These are phyloP conservation scores for Talaromyces sp. DNA, from an alignment of 2,329 filamentous ascomycete genomes.

Conservation along the genomic window DNA sequence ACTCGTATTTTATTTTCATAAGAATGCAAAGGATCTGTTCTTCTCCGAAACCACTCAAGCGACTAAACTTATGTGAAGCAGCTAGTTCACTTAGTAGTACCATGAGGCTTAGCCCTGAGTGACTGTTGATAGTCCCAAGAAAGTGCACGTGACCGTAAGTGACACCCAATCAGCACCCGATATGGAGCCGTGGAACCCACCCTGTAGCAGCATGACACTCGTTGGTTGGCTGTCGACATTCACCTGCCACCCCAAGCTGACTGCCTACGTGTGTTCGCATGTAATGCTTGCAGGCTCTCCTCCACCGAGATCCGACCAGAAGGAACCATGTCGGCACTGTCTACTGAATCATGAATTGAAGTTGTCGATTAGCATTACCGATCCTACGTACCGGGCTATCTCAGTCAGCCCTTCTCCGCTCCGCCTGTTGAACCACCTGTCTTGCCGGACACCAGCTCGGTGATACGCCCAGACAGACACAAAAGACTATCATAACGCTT, in stretches of 20 bases:
- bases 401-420: not conserved
- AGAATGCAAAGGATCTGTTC: not conserved
- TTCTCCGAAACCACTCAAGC: not conserved
- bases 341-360: not conserved
- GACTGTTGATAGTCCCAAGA: not conserved
- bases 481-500: not conserved
- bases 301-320: not conserved
- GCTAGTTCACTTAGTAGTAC: not conserved
- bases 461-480: not conserved
- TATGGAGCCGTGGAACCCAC: not conserved
- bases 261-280: conserved; percentile 7
- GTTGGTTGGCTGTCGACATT: not conserved
- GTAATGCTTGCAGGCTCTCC: not conserved
- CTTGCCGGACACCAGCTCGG: not conserved
- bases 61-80: not conserved
- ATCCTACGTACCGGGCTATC: not conserved
- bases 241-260: not conserved
- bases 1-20: not conserved
- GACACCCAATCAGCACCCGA: not conserved
- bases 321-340: not conserved
- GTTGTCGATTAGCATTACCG: not conserved
- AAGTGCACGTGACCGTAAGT: not conserved
- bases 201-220: not conserved
- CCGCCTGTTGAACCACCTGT: not conserved
- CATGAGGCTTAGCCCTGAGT: not conserved